Base-by-base conservation (phyloP, 192 early-diverging fungal species). In the Gryganskiella cystojenkinii region DNA sequence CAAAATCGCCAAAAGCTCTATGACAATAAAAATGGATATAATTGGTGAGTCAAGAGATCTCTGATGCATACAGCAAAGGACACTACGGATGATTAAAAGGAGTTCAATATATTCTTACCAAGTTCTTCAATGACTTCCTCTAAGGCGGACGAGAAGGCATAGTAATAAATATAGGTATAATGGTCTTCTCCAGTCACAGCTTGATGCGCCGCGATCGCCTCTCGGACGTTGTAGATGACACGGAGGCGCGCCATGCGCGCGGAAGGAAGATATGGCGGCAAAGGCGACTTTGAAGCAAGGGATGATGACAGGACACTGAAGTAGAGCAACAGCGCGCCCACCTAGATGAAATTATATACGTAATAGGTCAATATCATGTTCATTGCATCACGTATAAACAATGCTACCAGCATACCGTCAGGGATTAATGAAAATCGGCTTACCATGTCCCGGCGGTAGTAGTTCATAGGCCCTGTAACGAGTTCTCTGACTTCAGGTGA, bases 241-340 rank as follows among this genome's bases (percentile, higher is more conserved):
- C 82, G 76, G 11, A 64, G 70, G 5, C 85, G 63, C 2, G 85
- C 81, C 46, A 80, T 60, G 33, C 82, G 65, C 20, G 82, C 73
- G 0, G 90, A 89, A 1, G 93, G 93, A 40, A 93, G 81, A 47
- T 86, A 89, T 0, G 89, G 84, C 0, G 93, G 93, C 54, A 95
- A 71, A 28, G 93, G 91, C 5, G 85, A 83, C 61, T 93, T 93
- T 50, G 92, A 88, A 0, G 88, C 84, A 19, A 92, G 74, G 3
- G 93, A 90, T 10, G 89, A 87, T 0, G 92, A 86, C 63, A 95
- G 56, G 28, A 92, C 89, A 61, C 91, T 89, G 74, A 93, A 91
- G 45, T 88, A 85, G 20, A 95, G 84, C 2, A 91, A 43, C 3
- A 93, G 82, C 42, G 88, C 75, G 7, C 88, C 83, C 47, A 91